Evolutionary conservation across 192 early-diverging fungal species (phyloP), one percentile per base, ranked within the genome.

Genomic region (Lunasporangiospora selenospora): DNA sequence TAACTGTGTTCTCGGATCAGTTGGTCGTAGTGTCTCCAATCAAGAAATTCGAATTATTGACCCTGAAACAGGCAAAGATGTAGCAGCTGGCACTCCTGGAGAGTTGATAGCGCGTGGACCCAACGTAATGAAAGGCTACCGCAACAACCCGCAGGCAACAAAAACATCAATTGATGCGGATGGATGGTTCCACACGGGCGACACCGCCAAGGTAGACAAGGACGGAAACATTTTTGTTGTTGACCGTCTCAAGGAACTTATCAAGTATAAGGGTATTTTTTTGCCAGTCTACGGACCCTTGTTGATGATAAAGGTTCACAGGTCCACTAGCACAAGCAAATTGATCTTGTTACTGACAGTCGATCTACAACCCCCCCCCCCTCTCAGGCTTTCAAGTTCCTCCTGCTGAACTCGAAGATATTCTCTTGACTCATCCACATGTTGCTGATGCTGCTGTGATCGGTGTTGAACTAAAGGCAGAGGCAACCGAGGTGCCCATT

Each of bases 231-330:
- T 87, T 62, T 86, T 78, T 50, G 85, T 92, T 31, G 81, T 89
- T 13, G 89, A 92, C 60, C 83, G 91, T 21, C 54, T 90, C 42
- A 93, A 92, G 62, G 90, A 93, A 45, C 75, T 93, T 6, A 92
- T 93, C 81, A 93, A 93, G 57, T 89, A 83, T 81, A 92, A 92
- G 62, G 80, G n/a, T n/a, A n/a, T n/a, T n/a, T n/a, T n/a, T n/a
- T n/a, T n/a, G n/a, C n/a, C n/a, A n/a, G n/a, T n/a, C n/a, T n/a
- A n/a, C n/a, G n/a, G n/a, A n/a, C n/a, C n/a, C n/a, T n/a, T n/a
- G n/a, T n/a, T n/a, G n/a, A n/a, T n/a, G n/a, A n/a, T n/a, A n/a
- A n/a, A n/a, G n/a, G n/a, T n/a, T n/a, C n/a, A n/a, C n/a, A n/a
- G n/a, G n/a, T n/a, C n/a, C n/a, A n/a, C n/a, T n/a, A n/a, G n/a